phyloP scores from a whole-genome alignment of 1,284 basidiomycete genomes.

The Chiua sp. region DNA sequence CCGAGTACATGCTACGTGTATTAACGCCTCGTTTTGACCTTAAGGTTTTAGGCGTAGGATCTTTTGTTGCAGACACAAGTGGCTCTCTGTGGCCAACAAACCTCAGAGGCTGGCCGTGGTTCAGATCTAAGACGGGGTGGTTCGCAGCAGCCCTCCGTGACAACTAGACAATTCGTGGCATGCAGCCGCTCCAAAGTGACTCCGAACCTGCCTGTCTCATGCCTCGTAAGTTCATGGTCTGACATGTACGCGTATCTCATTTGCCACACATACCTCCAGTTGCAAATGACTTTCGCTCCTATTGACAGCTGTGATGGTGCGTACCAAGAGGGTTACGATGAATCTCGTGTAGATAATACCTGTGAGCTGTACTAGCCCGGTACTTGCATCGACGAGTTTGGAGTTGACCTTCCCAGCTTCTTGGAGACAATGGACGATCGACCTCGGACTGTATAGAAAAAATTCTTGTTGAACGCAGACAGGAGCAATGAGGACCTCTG shows the following conservation, averaged over 20 bases:
- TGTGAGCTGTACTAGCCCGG: conserved; percentile 38
- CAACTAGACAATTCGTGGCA: conserved; percentile 81
- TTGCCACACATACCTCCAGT: neutral
- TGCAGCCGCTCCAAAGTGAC: conserved; percentile 16
- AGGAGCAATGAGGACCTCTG: conserved; percentile 71
- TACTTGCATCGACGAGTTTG: no score
- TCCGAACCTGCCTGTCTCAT: conserved; percentile 6
- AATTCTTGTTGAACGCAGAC: conserved; percentile 68
- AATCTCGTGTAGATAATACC: conserved; percentile 62
- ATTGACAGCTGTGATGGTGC: conserved; percentile 69
- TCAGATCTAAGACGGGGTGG: conserved; percentile 69
- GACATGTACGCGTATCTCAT: conserved; percentile 52
- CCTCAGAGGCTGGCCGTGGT: conserved; percentile 1
- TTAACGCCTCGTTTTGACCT: neutral
- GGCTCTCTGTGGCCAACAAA: neutral
- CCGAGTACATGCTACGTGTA: conserved; percentile 49
- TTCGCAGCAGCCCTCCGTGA: conserved; percentile 63
- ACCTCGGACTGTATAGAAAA: conserved; percentile 72
- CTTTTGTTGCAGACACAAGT: conserved; percentile 69
- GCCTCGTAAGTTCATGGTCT: conserved; percentile 65
- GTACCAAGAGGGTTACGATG: conserved; percentile 68
- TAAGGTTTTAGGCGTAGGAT: conserved; percentile 46
- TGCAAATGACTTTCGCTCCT: neutral
- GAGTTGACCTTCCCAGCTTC: conserved; percentile 46
- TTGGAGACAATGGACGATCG: conserved; percentile 58